Evolutionary conservation across 192 early-diverging fungal genomes (phyloP), one percentile per base, ranked within the genome.

Genomic region (Backusella morwellensis): DNA sequence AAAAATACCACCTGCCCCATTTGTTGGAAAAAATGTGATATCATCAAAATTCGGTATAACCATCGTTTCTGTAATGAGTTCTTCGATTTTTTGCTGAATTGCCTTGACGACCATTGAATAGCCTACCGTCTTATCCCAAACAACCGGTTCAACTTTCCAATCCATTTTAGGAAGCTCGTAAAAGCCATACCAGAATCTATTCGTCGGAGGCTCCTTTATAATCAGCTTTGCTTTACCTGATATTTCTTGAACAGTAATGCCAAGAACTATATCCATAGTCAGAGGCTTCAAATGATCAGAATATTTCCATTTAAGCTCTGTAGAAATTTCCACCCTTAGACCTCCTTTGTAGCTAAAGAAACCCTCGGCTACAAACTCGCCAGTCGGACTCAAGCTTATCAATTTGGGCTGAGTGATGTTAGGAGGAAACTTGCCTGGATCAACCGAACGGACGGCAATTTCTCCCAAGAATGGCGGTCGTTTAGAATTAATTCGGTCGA

Each of bases 31-130:
- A 81, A 98, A 97, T 6, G 91, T 87, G 0, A 90, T 89, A 78
- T 97, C 94, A 80, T 98, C 97, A 90, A 97, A 92, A 70, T 97
- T 92, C 5, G 97, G 97, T 73, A 96, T 79, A 8, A 97, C 93
- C 75, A 98, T 84, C 15, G 91, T 91, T 66, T 92, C 91, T 15
- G 91, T 88, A 68, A 98, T 84, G 70, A 94, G 88, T 50, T 96
- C 94, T 81, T 94, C 89, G 40, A 98, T 91, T 76, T 95, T 89
- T 54, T 88, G 86, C 80, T 96, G 93, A 59, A 98, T 96, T 1
- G 93, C 91, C 44, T 91, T 91, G 66, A 96, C 89, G 3, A 98
- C 89, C 66, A 92, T 80, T 7, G 90, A 89, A 38, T 94, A 89
- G 69, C 88, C 90, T 59, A 98, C 89, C 42, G 93, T 86, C 76